Evolutionary conservation across 202 grass and related monocot genomes (phyloP).

Genomic region (Schoenoplectus triqueter): DNA sequence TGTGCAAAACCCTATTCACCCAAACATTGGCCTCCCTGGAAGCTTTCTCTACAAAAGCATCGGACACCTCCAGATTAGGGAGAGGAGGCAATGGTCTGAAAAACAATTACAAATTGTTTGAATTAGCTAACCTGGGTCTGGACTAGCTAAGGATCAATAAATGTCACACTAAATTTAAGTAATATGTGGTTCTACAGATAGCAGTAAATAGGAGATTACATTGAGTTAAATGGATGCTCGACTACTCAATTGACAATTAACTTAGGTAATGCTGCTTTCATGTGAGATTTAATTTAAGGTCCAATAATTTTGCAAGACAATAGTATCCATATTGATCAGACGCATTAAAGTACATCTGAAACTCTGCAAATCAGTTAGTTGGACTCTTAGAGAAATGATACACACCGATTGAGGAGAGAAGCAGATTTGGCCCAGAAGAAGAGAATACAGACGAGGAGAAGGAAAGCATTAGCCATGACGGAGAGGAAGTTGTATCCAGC

Average conservation of each 20-base stretch:
- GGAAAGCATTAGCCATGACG: conserved; percentile 77
- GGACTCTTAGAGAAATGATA: not conserved
- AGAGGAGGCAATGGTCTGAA: conserved; percentile 84
- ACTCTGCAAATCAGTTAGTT: not conserved
- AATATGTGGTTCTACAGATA: no score
- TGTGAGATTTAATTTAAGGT: not conserved
- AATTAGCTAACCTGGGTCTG: not conserved
- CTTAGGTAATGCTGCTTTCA: not conserved
- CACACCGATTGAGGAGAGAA: conserved; percentile 83
- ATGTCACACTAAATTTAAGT: not conserved
- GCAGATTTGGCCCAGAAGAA: conserved; percentile 99
- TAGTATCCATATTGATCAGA: not conserved
- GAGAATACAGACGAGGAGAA: conserved; percentile 89
- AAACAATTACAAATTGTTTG: conserved; percentile 6
- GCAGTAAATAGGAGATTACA: not conserved
- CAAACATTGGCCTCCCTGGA: conserved; percentile 58
- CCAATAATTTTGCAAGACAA: not conserved
- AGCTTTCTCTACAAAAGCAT: conserved; percentile 65
- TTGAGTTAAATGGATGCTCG: not conserved
- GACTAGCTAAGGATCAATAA: not conserved
- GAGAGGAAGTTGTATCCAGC: conserved; percentile 89
- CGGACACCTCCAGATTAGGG: conserved; percentile 90
- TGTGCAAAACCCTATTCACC: conserved; percentile 66
- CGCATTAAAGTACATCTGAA: not conserved
- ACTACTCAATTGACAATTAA: conserved; percentile 18